A percentile compares a stretch with the other conserved stretches of the same genome.
Evolutionary conservation across 768 basidiomycete genomes (phyloP).

Genomic region (Mycena amicta): DNA sequence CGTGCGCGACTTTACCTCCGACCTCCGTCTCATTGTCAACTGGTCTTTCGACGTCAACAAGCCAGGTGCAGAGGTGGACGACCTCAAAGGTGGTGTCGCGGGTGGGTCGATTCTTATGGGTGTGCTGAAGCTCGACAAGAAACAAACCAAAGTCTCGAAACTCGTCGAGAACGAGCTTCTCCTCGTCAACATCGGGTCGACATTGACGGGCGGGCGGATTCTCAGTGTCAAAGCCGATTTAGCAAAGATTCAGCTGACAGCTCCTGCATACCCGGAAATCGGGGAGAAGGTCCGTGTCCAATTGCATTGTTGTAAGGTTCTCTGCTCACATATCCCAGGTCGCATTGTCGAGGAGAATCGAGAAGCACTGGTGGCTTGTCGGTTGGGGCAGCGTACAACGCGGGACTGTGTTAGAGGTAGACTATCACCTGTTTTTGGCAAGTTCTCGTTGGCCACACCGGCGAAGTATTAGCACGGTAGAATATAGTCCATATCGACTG

Average conservation of each 20-base stretch:
- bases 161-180: constrained; percentile 88
- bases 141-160: constrained; percentile 94
- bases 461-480: too few species aligned
- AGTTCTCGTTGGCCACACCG: too few species aligned
- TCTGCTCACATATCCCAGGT: constrained; percentile 40
- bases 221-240: constrained; percentile 92
- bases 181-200: constrained; percentile 97
- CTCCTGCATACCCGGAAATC: constrained; percentile 93
- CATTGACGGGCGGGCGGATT: constrained; percentile 95
- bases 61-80: constrained; percentile 95
- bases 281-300: constrained; percentile 87
- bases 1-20: constrained; percentile 86
- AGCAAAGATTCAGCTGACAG: constrained; percentile 91
- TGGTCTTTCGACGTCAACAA: constrained; percentile 99
- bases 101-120: constrained; percentile 95
- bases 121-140: constrained; percentile 91
- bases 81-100: constrained; percentile 97
- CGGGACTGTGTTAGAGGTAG: constrained; percentile 80
- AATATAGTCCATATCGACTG: too few species aligned
- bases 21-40: constrained; percentile 95
- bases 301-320: too few species aligned
- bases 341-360: constrained; percentile 89
- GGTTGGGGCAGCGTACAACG: constrained; percentile 83
- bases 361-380: constrained; percentile 98
- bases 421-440: too few species aligned